Base-by-base conservation (phyloP, 352 stramenopile species). In the Phytophthora cryptogea region DNA sequence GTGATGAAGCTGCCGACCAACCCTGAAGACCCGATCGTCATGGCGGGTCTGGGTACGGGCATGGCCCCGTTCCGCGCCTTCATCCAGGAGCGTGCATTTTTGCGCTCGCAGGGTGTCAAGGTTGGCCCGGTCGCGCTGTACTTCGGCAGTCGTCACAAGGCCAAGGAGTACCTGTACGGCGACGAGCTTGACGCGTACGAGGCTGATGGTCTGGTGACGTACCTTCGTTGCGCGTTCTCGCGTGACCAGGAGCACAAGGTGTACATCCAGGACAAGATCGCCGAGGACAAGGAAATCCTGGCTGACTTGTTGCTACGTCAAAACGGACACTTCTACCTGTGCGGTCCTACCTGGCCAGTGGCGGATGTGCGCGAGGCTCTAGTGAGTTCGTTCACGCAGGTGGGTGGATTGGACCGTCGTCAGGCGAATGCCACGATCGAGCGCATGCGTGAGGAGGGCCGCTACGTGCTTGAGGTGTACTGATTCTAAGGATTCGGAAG, bases 161-260 rank as follows among this genome's bases (percentile, higher is more conserved):
- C 86, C n/a, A 79, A 95, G 44, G 97, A 99, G 79, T 99, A 97
- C 71, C 78, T 99, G 26, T 99, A 99, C 74, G 80, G 86, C 35
- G 91, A 99, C 35, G 86, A 96, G 66, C 74, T 94, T 20, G 83
- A 96, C 54, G 65, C 77, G 59, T 96, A 94, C 68, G 77, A 94
- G 61, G 68, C 79, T 16, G 83, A 94, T 28, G 88, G 88, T 0
- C 59, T 96, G 39, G 70, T 97, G 39, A 94, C 84, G 51, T 80
- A 93, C 66, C 59, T 95, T 50, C 80, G 85, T 41, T 91, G 86
- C 36, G 88, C 88, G 28, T 96, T 95, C 74, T 96, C 88, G 54
- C 81, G 88, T 44, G 88, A 96, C 68, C 88, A 96, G 70, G 74
- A 79, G 33, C 80, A 95, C 68, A 96, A 96, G 74, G 78, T 96